Evolutionary conservation across 1,284 basidiomycete species (phyloP).

Genomic region (Naganishia sp.): DNA sequence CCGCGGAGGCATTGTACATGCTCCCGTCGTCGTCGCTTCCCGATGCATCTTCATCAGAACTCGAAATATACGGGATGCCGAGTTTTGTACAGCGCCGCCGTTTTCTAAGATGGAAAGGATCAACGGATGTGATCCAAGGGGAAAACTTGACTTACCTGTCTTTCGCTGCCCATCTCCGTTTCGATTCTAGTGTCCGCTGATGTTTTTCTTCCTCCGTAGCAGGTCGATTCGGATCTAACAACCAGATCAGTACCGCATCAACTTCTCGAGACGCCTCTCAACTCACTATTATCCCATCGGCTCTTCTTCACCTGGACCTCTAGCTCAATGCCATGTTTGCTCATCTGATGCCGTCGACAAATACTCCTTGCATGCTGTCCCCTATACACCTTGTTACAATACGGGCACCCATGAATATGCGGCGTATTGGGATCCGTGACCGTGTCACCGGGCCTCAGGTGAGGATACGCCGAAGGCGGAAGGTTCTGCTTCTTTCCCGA

Average conservation of each 20-base stretch:
- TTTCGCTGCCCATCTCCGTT: conserved; percentile 59
- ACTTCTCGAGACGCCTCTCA: not conserved
- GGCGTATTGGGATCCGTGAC: conserved; percentile 32
- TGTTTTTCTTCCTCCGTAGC: conserved; percentile 57
- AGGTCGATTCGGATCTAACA: conserved; percentile 57
- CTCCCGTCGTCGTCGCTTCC: conserved; percentile 12
- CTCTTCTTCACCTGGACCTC: conserved; percentile 57
- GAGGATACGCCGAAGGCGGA: conserved; percentile 23
- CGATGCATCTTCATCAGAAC: conserved; percentile 23
- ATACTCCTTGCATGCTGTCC: conserved; percentile 61
- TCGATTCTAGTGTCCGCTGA: conserved; percentile 57
- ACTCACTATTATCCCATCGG: conserved; percentile 59
- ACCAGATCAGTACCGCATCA: not conserved
- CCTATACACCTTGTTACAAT: conserved; percentile 54
- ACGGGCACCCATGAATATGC: conserved; percentile 39
- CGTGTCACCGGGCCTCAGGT: conserved; percentile 34
- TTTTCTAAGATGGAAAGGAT: conserved; percentile 8
- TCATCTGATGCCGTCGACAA: conserved; percentile 60
- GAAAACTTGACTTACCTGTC: conserved; percentile 46
- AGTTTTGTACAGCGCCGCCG: conserved; percentile 29
- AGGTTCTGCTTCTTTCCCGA: conserved; percentile 24
- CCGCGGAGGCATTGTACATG: conserved; percentile 8
- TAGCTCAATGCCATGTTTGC: conserved; percentile 60
- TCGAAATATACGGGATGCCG: conserved; percentile 23
- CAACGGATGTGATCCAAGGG: not conserved